Conservation (phyloP, 345 rosid species). For the Jatropha curcas region DNA sequence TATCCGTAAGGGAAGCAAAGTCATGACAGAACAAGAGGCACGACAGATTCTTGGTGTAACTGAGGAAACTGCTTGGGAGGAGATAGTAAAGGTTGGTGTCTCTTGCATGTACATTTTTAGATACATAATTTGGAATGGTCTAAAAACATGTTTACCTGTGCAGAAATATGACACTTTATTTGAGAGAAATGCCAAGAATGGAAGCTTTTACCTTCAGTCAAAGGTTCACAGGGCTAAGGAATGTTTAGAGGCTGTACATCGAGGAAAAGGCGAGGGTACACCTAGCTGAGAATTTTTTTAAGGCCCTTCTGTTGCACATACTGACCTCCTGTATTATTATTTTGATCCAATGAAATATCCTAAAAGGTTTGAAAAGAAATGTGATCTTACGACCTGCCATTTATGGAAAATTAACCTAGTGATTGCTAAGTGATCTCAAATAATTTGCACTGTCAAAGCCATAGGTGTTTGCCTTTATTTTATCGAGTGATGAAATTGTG, state of each 20-base stretch:
- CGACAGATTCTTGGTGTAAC: conserved; percentile 85
- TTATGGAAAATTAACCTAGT: neutral
- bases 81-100: conserved; percentile 58
- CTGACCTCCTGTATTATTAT: neutral
- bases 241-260: conserved; percentile 62
- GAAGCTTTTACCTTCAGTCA: conserved; percentile 93
- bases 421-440: neutral
- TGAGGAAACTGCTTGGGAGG: conserved; percentile 75
- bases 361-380: neutral
- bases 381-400: neutral
- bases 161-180: conserved; percentile 80
- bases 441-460: neutral
- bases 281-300: conserved; percentile 34
- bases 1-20: conserved; percentile 62
- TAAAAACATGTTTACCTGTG: conserved; percentile 12
- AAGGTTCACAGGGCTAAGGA: conserved; percentile 94
- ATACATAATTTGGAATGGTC: neutral
- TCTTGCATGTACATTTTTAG: neutral
- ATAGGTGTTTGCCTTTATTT: neutral
- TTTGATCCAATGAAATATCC: neutral
- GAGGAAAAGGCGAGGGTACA: conserved; percentile 45
- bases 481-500: neutral
- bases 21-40: conserved; percentile 80
- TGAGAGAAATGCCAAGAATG: conserved; percentile 72
- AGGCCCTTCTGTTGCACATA: neutral